These are phyloP conservation scores for Sordariomycetes sp. DNA, from an alignment of 2,329 filamentous ascomycete genomes.

Conservation along the genomic window DNA sequence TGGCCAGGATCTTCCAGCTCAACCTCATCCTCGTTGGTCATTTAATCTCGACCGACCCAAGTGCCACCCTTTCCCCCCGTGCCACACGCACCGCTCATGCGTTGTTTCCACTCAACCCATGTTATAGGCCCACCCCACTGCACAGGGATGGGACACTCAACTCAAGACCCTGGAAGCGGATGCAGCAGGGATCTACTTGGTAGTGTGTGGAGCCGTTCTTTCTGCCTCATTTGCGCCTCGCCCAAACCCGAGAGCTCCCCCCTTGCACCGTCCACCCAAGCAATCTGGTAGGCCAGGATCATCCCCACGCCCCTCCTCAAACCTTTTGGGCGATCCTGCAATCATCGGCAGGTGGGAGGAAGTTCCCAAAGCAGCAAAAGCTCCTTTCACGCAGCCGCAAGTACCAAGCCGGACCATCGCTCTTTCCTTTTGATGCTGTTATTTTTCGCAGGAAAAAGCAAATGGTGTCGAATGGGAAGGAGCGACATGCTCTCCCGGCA, in stretches of 20 bases:
- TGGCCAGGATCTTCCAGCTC: constrained; percentile 32
- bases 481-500: not conserved
- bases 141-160: not conserved
- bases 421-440: not conserved
- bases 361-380: constrained; percentile 4
- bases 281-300: not conserved
- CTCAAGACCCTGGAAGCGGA: not conserved
- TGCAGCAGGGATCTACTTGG: not conserved
- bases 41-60: constrained; percentile 24
- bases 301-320: not conserved
- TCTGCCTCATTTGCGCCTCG: constrained; percentile 12
- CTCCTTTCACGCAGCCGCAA: constrained; percentile 4
- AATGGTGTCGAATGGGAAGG: not conserved
- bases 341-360: not conserved
- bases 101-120: constrained; percentile 21
- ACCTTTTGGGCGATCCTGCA: constrained; percentile 2
- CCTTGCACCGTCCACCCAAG: constrained; percentile 9
- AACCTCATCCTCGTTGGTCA: constrained; percentile 34
- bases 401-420: constrained; percentile 2
- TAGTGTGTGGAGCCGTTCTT: constrained; percentile 14
- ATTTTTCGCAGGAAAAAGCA: not conserved
- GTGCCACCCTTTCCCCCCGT: constrained; percentile 26
- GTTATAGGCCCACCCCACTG: not conserved
- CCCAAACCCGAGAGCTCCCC: constrained; percentile 14
- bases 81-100: constrained; percentile 36